Evolutionary conservation across 1,139 yeast genomes (phyloP), one percentile per base, ranked within the genome.

Genomic region (Geotrichum armillariae): DNA sequence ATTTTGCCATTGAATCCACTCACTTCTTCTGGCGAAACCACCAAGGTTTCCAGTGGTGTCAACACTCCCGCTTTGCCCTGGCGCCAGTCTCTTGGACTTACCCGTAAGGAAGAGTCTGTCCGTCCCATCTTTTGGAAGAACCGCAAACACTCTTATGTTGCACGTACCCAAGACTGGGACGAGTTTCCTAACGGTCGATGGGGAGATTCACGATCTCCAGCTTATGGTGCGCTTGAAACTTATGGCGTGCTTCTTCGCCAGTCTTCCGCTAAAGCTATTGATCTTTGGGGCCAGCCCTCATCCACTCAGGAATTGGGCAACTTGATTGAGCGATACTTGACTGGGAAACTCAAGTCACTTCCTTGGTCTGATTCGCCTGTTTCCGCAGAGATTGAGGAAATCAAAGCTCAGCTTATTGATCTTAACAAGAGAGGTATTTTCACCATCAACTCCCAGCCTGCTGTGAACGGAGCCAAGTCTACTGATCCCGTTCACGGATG

Each of bases 101-200:
- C 80, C 57, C 78, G 97, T 69, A 79, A 80, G 52, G 83, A 85
- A 57, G 97, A 91, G 67, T 74, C 85, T 20, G 90, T 91, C 47
- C 81, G 97, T 62, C 99, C 99, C 16, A 91, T 93, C 58, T 91
- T 91, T 68, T 93, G 98, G 99, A 88, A 88, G 67, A 86, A 90
- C 68, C 81, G 97, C 72, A 91, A 91, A 65, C 87, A 86, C 68
- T 84, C 95, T 18, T 93, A 91, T 66, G 82, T 90, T 56, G 79
- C 90, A 39, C 79, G 99, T 68, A 93, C 98, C 17, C 83, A 95
- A 33, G 86, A 87, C 52, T 89, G 96, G 95, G 95, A 89, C 70
- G 96, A 89, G 67, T 89, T 88, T 66, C 96, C 96, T 46, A 89
- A 89, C 69, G 96, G 96, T 58, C 78, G 96, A 70, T 89, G 95